A percentile compares a stretch with the other conserved stretches of the same genome.
Evolutionary conservation across 768 basidiomycete genomes (phyloP).

Genomic region (Lactarius trivialis): DNA sequence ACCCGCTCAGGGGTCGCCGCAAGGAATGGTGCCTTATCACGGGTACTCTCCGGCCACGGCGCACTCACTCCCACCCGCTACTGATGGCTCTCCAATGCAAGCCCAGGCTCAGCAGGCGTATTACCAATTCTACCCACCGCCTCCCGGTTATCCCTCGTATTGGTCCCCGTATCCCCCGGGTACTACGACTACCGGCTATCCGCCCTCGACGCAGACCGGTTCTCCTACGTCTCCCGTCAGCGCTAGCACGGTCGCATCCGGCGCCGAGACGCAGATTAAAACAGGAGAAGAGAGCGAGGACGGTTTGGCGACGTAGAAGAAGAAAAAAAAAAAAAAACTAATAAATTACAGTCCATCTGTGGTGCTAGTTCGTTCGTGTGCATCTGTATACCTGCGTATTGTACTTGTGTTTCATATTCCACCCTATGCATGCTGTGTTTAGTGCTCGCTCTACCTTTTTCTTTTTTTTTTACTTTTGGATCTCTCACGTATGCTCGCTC

Average conservation of each 20-base stretch:
- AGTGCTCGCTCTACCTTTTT: not conserved
- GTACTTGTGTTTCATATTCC: not conserved
- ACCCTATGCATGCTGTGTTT: constrained; percentile 9
- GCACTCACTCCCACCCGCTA: not conserved
- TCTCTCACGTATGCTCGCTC: constrained; percentile 8
- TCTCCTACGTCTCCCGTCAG: constrained; percentile 20
- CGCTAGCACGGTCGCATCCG: constrained; percentile 16
- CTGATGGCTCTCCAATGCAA: constrained; percentile 11
- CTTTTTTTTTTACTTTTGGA: not conserved
- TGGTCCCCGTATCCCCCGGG: constrained; percentile 16
- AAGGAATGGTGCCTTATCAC: constrained; percentile 12
- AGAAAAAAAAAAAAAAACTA: not conserved
- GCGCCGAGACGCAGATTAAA: constrained; percentile 20
- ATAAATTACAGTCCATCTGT: no score
- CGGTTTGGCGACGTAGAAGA: constrained; percentile 9
- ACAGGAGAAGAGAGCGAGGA: constrained; percentile 19
- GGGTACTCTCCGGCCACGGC: not conserved
- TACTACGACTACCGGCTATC: not conserved
- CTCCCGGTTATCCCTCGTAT: constrained; percentile 21
- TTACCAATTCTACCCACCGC: constrained; percentile 20
- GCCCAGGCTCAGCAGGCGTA: constrained; percentile 16
- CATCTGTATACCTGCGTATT: constrained; percentile 12
- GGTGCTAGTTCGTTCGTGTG: not conserved
- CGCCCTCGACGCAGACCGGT: constrained; percentile 11
- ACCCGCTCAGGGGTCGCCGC: constrained; percentile 8